A percentile compares a stretch with the other conserved stretches of the same genome.
Evolutionary conservation across 164 flowering plant genomes (phyloP).

Genomic region (Magnolia sinica): DNA sequence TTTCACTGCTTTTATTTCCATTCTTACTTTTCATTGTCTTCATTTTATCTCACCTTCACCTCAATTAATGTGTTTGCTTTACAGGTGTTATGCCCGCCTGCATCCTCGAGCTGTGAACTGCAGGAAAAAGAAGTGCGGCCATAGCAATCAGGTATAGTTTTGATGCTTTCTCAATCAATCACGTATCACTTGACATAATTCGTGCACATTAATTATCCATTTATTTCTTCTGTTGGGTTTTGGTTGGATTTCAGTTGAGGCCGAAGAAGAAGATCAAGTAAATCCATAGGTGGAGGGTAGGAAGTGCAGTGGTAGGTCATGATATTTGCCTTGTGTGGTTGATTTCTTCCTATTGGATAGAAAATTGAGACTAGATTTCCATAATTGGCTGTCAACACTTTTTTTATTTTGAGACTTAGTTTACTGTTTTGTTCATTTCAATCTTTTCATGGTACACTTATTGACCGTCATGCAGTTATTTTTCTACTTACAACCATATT

Average conservation of each 20-base stretch:
- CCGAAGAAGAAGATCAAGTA: slow-evolving; percentile 42
- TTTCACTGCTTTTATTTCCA: no score
- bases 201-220: background rate
- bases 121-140: slow-evolving; percentile 38
- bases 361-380: no score
- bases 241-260: slow-evolving; percentile 27
- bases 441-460: no score
- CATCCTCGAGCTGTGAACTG: slow-evolving; percentile 41
- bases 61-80: background rate
- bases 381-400: no score
- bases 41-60: no score
- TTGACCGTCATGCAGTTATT: no score
- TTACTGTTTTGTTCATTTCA: no score
- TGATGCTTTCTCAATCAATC: background rate
- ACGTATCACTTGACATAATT: background rate
- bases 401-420: no score
- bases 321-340: background rate
- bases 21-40: no score
- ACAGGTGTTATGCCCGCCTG: slow-evolving; percentile 32
- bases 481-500: no score
- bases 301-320: background rate
- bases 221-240: background rate
- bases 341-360: background rate
- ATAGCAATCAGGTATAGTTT: slow-evolving; percentile 32
- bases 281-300: background rate